Conservation (phyloP, 2,329 filamentous ascomycete genomes). For the Talaromyces sp. region DNA sequence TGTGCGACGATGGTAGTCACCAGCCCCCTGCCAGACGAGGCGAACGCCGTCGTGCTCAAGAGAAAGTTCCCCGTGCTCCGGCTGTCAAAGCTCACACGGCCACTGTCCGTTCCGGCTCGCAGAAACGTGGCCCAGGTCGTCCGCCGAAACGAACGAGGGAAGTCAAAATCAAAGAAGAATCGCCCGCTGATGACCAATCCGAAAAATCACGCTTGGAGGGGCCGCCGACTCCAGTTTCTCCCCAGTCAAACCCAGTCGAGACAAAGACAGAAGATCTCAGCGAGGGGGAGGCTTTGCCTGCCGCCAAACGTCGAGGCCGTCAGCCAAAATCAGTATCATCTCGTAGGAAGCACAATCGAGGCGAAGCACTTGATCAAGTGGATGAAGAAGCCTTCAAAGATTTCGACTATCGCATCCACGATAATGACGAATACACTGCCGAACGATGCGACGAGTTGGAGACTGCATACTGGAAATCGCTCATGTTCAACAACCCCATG, state of each 20-base stretch:
- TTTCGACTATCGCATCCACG: constrained; percentile 85
- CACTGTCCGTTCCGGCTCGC: constrained; percentile 43
- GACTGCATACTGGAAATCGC: constrained; percentile 91
- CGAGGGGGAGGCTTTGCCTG: constrained; percentile 42
- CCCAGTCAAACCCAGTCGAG: constrained; percentile 49
- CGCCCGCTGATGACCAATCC: constrained; percentile 32
- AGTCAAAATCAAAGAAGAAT: constrained; percentile 39
- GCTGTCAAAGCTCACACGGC: constrained; percentile 30
- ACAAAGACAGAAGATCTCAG: constrained; percentile 55
- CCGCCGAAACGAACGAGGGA: constrained; percentile 38
- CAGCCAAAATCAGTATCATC: constrained; percentile 74
- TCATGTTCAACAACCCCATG: constrained; percentile 90
- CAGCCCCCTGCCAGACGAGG: constrained; percentile 90
- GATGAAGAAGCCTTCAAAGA: constrained; percentile 87
- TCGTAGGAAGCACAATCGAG: constrained; percentile 77
- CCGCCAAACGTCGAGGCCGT: constrained; percentile 48
- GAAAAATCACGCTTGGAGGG: constrained; percentile 43
- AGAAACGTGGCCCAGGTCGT: constrained; percentile 39
- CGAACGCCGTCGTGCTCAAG: constrained; percentile 49
- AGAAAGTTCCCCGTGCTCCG: constrained; percentile 41
- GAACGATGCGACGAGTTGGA: constrained; percentile 94
- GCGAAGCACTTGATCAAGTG: constrained; percentile 71
- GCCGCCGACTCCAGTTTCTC: constrained; percentile 54
- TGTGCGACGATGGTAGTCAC: constrained; percentile 92
- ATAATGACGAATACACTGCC: constrained; percentile 78